Conservation (phyloP, 148 eudicot genomes). For the Hydrangea macrophylla region DNA sequence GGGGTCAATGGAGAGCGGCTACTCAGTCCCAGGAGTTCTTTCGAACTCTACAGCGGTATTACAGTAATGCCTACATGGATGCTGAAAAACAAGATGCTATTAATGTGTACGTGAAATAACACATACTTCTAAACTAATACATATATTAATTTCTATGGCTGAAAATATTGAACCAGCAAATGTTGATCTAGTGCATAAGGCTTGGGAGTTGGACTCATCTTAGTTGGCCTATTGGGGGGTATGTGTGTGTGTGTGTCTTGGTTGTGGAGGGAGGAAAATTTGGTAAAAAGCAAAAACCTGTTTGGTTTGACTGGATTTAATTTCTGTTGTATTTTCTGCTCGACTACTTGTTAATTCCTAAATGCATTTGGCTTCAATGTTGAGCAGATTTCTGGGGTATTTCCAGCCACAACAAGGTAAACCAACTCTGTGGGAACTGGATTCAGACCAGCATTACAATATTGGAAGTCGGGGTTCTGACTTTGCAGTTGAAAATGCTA, state of each 20-base stretch:
- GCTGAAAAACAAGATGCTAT: constrained; percentile 84
- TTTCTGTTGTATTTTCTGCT: not conserved
- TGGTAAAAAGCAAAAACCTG: not conserved
- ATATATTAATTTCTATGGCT: not conserved
- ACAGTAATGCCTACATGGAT: constrained; percentile 82
- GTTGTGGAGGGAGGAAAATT: no score
- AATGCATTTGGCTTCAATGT: constrained; percentile 9
- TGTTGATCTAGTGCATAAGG: no score
- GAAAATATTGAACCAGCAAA: not conserved
- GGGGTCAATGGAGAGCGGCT: constrained; percentile 79
- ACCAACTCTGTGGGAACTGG: constrained; percentile 91
- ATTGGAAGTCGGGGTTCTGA: constrained; percentile 62
- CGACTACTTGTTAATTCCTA: constrained; percentile 1
- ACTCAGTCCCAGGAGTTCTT: constrained; percentile 66
- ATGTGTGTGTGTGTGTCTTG: no score
- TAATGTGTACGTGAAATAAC: constrained; percentile 58
- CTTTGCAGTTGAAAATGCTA: constrained; percentile 47
- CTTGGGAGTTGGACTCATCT: no score
- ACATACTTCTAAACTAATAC: not conserved
- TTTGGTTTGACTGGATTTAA: not conserved
- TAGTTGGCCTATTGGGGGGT: not conserved
- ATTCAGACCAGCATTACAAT: constrained; percentile 75
- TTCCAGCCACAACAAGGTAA: constrained; percentile 79
- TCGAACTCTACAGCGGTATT: constrained; percentile 76
- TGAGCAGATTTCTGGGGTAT: constrained; percentile 84